Conservation (phyloP, 2,329 filamentous ascomycete species). For the Aspergillus sp. region DNA sequence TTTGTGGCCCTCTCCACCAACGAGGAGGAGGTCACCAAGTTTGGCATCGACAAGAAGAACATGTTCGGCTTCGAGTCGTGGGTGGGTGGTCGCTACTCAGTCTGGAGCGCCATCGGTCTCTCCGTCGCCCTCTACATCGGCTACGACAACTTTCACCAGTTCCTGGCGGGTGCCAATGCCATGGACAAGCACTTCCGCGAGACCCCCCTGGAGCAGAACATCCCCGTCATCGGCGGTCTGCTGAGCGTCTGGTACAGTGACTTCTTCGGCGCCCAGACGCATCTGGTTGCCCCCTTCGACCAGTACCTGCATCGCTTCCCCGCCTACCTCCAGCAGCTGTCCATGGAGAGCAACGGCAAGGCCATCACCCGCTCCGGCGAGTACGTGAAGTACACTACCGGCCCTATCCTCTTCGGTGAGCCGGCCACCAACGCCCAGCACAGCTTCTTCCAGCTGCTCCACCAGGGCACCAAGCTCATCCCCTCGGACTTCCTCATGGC, state of each 20-base stretch:
- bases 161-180: constrained; percentile 88
- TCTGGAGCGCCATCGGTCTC: constrained; percentile 97
- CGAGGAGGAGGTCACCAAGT: constrained; percentile 91
- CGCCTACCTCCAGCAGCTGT: constrained; percentile 96
- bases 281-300: constrained; percentile 95
- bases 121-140: constrained; percentile 94
- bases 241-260: constrained; percentile 98
- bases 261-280: constrained; percentile 97
- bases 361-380: constrained; percentile 83
- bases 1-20: constrained; percentile 98
- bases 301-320: constrained; percentile 99
- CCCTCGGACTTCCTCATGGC: constrained; percentile 97
- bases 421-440: constrained; percentile 98
- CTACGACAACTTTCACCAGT: constrained; percentile 96
- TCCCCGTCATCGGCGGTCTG: constrained; percentile 85
- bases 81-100: constrained; percentile 97
- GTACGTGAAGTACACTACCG: constrained; percentile 96
- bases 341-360: constrained; percentile 99
- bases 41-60: constrained; percentile 97
- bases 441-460: constrained; percentile 99
- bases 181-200: constrained; percentile 99
- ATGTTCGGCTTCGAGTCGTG: constrained; percentile 99
- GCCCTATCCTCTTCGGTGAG: constrained; percentile 94
- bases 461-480: constrained; percentile 99
- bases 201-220: constrained; percentile 89